Base-by-base conservation (phyloP, 306 rosid species). In the Quercus gilva region DNA sequence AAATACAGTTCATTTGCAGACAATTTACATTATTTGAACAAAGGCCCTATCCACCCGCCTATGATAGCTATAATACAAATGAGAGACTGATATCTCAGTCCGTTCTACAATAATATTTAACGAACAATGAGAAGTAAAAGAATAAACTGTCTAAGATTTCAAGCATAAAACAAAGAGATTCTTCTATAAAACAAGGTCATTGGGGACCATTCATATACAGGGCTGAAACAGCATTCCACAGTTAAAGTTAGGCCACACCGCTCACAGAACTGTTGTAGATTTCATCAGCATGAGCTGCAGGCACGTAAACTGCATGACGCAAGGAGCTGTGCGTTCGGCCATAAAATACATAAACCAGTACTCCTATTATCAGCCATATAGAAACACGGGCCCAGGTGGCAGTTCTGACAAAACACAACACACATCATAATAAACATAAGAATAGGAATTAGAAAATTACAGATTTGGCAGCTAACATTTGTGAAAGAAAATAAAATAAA, bases 361-460 rank as follows among this genome's bases (percentile, higher is more conserved):
- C 83, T 58, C 99, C 99, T 33, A 91, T 37, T 10, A 83, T 76
- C 65, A 94, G 73, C 99, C 99, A 94, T 63, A 92, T 79, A 10
- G 97, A 90, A 69, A 92, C 97, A n/a, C 97, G 89, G 5, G 82
- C 70, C 97, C 99, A 94, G 4, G 99, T 94, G 23, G 68, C 83
- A 53, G 56, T 88, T 72, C 97, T 94, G 83, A 13, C 82, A 71
- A 77, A 65, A 37, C n/a, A 75, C 64, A 73, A 45, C 17, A 73
- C 64, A 70, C 14, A 49, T 4, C 63, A 35, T 13, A 73, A 71
- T 73, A 9, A 67, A 67, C 18, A 19, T 67, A 17, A 33, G 72
- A 19, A 35, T 12, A 13, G 10, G 3, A 67, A 29, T 21, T 21
- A 25, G 33, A 25, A 60, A 10, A 26, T 60, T 60, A 12, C 33